phyloP scores from a whole-genome alignment of 257 asterid genomes.

The Ophiorrhiza pumila region DNA sequence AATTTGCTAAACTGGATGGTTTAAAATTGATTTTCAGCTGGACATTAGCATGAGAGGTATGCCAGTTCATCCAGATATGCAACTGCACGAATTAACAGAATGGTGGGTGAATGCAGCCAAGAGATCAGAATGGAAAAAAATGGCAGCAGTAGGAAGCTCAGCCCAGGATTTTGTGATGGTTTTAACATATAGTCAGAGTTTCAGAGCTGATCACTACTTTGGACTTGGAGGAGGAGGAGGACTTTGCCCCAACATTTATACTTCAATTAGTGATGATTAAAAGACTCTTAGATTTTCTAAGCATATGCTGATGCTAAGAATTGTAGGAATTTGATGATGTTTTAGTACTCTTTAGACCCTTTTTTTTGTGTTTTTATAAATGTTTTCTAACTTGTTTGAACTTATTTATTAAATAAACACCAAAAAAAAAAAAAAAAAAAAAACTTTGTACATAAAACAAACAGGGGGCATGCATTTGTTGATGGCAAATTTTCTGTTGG shows the following conservation, averaged over 20 bases:
- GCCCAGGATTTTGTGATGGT: slow-evolving; percentile 27
- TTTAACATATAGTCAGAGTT: slow-evolving; percentile 14
- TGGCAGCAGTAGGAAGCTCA: slow-evolving; percentile 17
- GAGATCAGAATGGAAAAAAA: not conserved
- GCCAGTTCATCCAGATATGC: slow-evolving; percentile 10
- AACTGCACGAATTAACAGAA: slow-evolving; percentile 7
- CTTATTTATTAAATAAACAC: not conserved
- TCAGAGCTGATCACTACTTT: not conserved
- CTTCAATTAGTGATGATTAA: not conserved
- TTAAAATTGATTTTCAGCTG: slow-evolving; percentile 27
- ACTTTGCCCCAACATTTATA: not conserved
- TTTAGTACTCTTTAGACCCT: too few relatives aligned
- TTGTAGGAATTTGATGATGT: too few relatives aligned
- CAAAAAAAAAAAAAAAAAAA: not conserved
- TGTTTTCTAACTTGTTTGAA: not conserved
- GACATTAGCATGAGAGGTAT: slow-evolving; percentile 19
- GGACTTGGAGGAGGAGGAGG: too few relatives aligned
- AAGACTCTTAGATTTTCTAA: not conserved
- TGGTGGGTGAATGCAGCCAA: slow-evolving; percentile 19
- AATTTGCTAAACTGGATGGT: too few relatives aligned
- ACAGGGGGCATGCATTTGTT: not conserved
- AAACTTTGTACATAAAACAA: not conserved
- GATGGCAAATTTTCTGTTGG: too few relatives aligned
- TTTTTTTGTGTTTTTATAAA: not conserved
- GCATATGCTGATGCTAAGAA: too few relatives aligned